A percentile compares a stretch with the other conserved stretches of the same genome.
phyloP scores from a whole-genome alignment of 306 rosid species.

The Amphicarpaea edgeworthii region DNA sequence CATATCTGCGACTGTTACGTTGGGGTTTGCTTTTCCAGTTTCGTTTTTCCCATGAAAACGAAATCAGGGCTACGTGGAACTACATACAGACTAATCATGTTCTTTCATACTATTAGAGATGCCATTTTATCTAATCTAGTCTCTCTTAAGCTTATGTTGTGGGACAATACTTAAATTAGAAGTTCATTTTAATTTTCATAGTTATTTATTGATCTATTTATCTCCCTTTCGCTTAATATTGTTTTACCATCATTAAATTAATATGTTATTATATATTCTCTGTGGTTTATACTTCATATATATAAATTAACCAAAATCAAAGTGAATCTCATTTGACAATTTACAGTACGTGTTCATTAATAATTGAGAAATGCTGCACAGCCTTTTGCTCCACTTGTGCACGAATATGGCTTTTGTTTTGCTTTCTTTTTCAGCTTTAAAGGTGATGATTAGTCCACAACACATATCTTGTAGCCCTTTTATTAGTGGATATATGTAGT shows the following conservation, averaged over 20 bases:
- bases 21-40: neutral
- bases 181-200: neutral
- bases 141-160: too few relatives aligned
- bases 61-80: neutral
- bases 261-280: neutral
- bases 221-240: neutral
- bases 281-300: neutral
- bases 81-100: neutral
- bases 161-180: neutral
- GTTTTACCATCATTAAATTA: neutral
- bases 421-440: neutral
- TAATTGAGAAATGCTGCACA: conserved; percentile 8
- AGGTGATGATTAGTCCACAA: conserved; percentile 19
- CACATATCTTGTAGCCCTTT: neutral
- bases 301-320: neutral
- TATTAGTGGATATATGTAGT: neutral
- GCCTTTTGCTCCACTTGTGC: conserved; percentile 18
- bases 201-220: neutral
- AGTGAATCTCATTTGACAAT: neutral
- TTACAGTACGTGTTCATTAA: neutral
- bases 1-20: neutral
- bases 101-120: neutral
- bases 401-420: conserved; percentile 13
- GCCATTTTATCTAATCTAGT: neutral
- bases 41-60: conserved; percentile 10